Percentiles rank a stretch among this genome's conserved stretches.
Conservation (phyloP, 805 yeast genomes). For the Teunomyces aglyptinius region DNA sequence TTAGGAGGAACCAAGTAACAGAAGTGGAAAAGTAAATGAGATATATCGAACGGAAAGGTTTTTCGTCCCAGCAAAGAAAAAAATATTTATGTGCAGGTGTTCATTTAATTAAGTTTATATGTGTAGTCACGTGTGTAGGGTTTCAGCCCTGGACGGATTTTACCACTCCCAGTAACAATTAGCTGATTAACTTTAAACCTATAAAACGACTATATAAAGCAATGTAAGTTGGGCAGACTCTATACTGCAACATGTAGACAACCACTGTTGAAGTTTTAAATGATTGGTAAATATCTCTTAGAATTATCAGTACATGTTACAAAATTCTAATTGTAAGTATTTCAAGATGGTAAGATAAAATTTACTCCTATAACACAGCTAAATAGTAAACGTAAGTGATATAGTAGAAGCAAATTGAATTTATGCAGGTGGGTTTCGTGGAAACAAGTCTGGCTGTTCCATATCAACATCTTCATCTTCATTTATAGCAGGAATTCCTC, state of each 20-base stretch:
- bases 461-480: conserved; percentile 32
- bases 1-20: conserved; percentile 9
- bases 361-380: neutral
- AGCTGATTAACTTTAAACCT: too few relatives aligned
- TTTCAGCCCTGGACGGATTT: neutral
- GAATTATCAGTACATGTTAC: too few relatives aligned
- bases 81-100: neutral
- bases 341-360: too few relatives aligned
- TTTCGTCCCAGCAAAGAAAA: neutral
- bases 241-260: too few relatives aligned
- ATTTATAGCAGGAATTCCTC: conserved; percentile 19
- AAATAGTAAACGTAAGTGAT: neutral
- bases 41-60: conserved; percentile 3
- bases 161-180: too few relatives aligned
- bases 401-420: neutral
- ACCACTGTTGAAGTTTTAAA: too few relatives aligned
- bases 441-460: conserved; percentile 27
- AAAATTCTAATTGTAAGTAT: too few relatives aligned
- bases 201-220: too few relatives aligned
- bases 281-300: too few relatives aligned
- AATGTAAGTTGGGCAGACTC: too few relatives aligned
- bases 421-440: conserved; percentile 14
- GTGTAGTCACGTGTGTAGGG: conserved; percentile 2
- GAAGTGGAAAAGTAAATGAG: conserved; percentile 4
- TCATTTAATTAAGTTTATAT: neutral